Conservation (phyloP, 257 asterid species). For the Nicotiana sylvestris region DNA sequence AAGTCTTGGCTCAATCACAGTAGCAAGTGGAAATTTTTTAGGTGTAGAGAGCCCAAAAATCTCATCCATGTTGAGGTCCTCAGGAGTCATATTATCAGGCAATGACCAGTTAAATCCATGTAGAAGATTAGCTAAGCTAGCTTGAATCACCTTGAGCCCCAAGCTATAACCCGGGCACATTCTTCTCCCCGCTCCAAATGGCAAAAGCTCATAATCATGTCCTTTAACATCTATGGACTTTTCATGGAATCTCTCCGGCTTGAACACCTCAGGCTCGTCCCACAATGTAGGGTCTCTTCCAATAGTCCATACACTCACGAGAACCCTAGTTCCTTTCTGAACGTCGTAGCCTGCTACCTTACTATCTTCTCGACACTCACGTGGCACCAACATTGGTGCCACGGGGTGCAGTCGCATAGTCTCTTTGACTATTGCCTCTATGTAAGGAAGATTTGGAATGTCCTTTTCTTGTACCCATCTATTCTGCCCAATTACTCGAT, state of each 20-base stretch:
- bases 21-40: constrained; percentile 27
- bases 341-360: constrained; percentile 43
- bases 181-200: constrained; percentile 47
- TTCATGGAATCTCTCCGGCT: constrained; percentile 31
- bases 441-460: constrained; percentile 29
- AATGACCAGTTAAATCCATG: constrained; percentile 42
- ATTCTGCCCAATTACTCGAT: constrained; percentile 48
- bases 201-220: constrained; percentile 29
- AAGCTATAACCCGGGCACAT: constrained; percentile 43
- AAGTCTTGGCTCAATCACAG: constrained; percentile 41
- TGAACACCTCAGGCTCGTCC: constrained; percentile 38
- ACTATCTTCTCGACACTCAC: constrained; percentile 50
- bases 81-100: constrained; percentile 19
- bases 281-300: constrained; percentile 36
- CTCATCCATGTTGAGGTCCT: constrained; percentile 42
- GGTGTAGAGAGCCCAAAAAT: constrained; percentile 40
- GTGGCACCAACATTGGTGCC: constrained; percentile 68
- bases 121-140: constrained; percentile 35
- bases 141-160: constrained; percentile 39
- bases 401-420: constrained; percentile 47
- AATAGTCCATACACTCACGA: constrained; percentile 32
- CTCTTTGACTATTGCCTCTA: constrained; percentile 34
- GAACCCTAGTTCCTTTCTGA: constrained; percentile 27
- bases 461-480: constrained; percentile 48
- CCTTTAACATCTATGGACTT: constrained; percentile 35